phyloP scores from a whole-genome alignment of 176 grass and related monocot species.

The Cenchrus fungigraminus region DNA sequence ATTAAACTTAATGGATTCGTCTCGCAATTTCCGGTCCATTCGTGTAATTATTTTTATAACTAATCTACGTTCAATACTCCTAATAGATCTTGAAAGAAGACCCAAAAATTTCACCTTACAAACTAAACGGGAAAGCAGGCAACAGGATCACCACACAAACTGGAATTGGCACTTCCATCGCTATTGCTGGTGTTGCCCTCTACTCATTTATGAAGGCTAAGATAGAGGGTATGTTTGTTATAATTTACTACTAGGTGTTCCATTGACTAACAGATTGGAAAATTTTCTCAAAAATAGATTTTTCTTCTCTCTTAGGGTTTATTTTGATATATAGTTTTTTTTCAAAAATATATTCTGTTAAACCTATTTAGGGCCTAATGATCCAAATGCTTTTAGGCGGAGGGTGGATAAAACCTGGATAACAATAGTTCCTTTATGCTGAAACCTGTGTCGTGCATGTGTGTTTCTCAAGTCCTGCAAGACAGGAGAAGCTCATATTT shows the following conservation, averaged over 20 bases:
- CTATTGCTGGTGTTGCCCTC: slow-evolving; percentile 79
- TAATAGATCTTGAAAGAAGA: no score
- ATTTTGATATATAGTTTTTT: slow-evolving; percentile 24
- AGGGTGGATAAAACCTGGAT: not conserved
- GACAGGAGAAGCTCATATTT: not conserved
- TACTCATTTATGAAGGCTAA: slow-evolving; percentile 89
- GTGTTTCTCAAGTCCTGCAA: not conserved
- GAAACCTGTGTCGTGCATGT: not conserved
- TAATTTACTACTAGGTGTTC: no score
- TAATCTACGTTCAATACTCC: no score
- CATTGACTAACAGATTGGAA: no score
- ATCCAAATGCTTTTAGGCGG: not conserved
- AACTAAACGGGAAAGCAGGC: slow-evolving; percentile 37
- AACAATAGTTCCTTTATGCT: not conserved
- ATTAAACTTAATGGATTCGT: no score
- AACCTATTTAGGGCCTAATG: not conserved
- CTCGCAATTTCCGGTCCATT: no score
- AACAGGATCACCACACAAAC: slow-evolving; percentile 89
- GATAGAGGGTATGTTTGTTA: slow-evolving; percentile 17
- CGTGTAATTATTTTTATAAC: no score
- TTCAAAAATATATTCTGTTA: not conserved
- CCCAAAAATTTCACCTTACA: no score
- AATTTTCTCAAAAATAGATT: no score
- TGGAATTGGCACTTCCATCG: slow-evolving; percentile 84
- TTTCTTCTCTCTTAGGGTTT: no score